Conservation (phyloP, 1,284 basidiomycete species). For the Takashimella tepidaria region DNA sequence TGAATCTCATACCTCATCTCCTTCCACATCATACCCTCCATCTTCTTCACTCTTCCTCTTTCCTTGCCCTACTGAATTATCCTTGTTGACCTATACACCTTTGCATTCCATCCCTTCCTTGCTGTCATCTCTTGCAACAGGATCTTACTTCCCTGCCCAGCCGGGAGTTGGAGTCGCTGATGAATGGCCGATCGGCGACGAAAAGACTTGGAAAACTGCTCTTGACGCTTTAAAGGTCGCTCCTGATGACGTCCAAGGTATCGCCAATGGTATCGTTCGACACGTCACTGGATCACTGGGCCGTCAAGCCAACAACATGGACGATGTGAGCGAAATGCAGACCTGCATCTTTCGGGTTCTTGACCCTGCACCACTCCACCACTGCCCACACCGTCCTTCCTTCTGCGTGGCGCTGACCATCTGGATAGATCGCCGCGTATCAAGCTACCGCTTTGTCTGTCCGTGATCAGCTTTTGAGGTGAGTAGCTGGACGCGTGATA, state of each 20-base stretch:
- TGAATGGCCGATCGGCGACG: conserved; percentile 79
- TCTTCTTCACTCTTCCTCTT: background rate
- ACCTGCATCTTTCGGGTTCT: too few relatives aligned
- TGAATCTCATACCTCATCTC: background rate
- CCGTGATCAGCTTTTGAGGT: conserved; percentile 69
- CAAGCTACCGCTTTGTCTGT: conserved; percentile 58
- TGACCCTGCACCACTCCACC: too few relatives aligned
- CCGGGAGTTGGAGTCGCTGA: conserved; percentile 67
- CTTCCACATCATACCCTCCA: too few relatives aligned
- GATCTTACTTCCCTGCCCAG: conserved; percentile 45
- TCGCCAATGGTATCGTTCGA: conserved; percentile 71
- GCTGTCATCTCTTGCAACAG: conserved; percentile 15
- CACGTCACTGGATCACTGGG: conserved; percentile 81
- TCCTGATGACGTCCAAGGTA: conserved; percentile 51
- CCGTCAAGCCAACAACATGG: conserved; percentile 79
- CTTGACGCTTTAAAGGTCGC: conserved; percentile 33
- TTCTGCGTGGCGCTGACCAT: too few relatives aligned
- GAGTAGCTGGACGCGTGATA: conserved; percentile 1
- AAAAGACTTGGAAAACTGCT: conserved; percentile 68
- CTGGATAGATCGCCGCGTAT: conserved; percentile 55
- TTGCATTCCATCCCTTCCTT: background rate
- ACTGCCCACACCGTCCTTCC: too few relatives aligned
- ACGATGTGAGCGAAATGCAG: conserved; percentile 62
- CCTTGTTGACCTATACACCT: too few relatives aligned
- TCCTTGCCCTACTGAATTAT: background rate